Evolutionary conservation across 2,329 filamentous ascomycete species (phyloP).

Genomic region (Epichloe hybrida): DNA sequence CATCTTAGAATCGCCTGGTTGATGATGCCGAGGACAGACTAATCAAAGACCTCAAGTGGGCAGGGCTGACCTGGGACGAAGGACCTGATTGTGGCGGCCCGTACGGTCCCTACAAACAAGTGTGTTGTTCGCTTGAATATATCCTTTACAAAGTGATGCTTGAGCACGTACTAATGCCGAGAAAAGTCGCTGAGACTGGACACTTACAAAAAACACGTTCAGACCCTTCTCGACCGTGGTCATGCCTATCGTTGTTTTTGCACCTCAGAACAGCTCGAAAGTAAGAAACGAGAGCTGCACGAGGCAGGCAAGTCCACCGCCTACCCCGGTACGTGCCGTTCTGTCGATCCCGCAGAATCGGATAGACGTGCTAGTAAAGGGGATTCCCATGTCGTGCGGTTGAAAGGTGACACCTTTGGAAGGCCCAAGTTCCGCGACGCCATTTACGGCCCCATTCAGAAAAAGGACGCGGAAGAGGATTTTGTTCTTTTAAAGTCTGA

Average conservation of each 20-base stretch:
- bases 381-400: conserved; percentile 63
- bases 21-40: conserved; percentile 65
- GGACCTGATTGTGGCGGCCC: conserved; percentile 71
- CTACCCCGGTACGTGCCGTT: conserved; percentile 55
- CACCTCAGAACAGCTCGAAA: conserved; percentile 53
- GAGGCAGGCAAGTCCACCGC: conserved; percentile 29
- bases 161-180: background rate
- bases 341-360: conserved; percentile 53
- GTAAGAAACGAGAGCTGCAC: conserved; percentile 49
- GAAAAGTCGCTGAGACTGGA: conserved; percentile 66
- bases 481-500: conserved; percentile 86
- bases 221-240: conserved; percentile 53
- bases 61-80: conserved; percentile 87
- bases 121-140: conserved; percentile 21
- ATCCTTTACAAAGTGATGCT: background rate
- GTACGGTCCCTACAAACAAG: conserved; percentile 76
- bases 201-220: conserved; percentile 58
- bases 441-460: conserved; percentile 59
- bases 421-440: conserved; percentile 60
- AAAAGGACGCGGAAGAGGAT: conserved; percentile 51
- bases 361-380: conserved; percentile 54
- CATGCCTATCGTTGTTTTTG: conserved; percentile 94
- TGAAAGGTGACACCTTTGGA: conserved; percentile 43
- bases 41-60: conserved; percentile 73
- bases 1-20: conserved; percentile 60